Base-by-base conservation (phyloP, 306 rosid species). In the Inga laurina region DNA sequence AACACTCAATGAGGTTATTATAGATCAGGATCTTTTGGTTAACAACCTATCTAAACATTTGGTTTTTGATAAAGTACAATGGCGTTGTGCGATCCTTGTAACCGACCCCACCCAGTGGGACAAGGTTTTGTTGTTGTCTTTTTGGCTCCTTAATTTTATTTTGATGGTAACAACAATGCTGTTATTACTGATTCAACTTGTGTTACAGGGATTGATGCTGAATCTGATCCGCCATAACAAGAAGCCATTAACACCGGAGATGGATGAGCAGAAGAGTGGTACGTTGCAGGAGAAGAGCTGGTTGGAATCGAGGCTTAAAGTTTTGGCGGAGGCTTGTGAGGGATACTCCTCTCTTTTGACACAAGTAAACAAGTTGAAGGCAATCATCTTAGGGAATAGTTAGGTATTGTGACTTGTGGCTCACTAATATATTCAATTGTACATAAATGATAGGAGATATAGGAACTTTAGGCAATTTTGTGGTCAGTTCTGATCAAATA, bases 261-360 rank as follows among this genome's bases (percentile, higher is more conserved):
- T 45, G 27, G 56, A 39, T 8, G 82, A 82, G 82, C 69, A 75
- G 76, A 67, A 78, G 59, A 82, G 79, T 71, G 82, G 62, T 72
- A 56, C 86, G 2, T 46, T 75, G 3, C 41, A 57, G 37, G 82
- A 75, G 76, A 67, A 78, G 59, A 82, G 79, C 83, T 72, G 59
- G 82, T 65, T 91, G 32, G 97, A 86, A 62, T 82, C 87, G 52
- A 92, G 96, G 91, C 71, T 96, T 0, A 64, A 82, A 74, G 82
- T 92, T 77, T 86, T 93, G 82, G 76, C 18, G 45, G 94, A 93
- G 83, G 93, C 94, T 62, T 93, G 97, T 81, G 94, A 92, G 82
- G 92, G 88, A 85, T 92, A 90, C 82, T 92, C 99, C 39, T 86
- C 90, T 52, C 93, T 93, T 82, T 80, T 93, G 85, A 84, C 49